These are phyloP conservation scores for Claviceps arundinis DNA, from an alignment of 2,329 filamentous ascomycete species.

Conservation along the genomic window DNA sequence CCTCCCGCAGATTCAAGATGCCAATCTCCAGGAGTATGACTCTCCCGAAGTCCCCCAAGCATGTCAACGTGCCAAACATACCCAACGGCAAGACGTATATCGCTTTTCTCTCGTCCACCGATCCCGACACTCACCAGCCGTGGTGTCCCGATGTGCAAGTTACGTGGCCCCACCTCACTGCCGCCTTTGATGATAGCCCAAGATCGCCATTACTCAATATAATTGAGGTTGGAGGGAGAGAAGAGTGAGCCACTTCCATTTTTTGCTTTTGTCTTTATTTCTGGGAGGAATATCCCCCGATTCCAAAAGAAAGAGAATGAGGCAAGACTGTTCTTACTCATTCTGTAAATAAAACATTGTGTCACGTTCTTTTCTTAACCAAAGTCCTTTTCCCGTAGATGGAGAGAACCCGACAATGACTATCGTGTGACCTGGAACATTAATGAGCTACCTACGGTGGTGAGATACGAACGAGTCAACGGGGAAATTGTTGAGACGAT, in stretches of 20 bases:
- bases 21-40: conserved; percentile 4
- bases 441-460: conserved; percentile 20
- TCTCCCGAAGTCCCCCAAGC: conserved; percentile 2
- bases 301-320: background rate
- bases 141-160: conserved; percentile 28
- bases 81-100: conserved; percentile 13
- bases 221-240: conserved; percentile 21
- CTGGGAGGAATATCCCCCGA: background rate
- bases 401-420: conserved; percentile 20
- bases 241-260: conserved; percentile 15
- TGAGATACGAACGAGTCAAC: conserved; percentile 19
- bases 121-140: conserved; percentile 20
- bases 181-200: conserved; percentile 15
- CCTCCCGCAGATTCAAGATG: background rate
- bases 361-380: background rate
- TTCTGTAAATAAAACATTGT: background rate
- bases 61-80: background rate
- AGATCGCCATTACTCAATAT: conserved; percentile 14
- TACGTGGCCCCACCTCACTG: conserved; percentile 19
- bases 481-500: conserved; percentile 12
- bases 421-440: conserved; percentile 23
- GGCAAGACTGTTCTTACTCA: too few relatives aligned
- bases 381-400: conserved; percentile 13
- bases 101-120: conserved; percentile 22
- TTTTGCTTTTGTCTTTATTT: background rate